phyloP scores from a whole-genome alignment of 805 yeast genomes.

The Priceomyces melissophilus region DNA sequence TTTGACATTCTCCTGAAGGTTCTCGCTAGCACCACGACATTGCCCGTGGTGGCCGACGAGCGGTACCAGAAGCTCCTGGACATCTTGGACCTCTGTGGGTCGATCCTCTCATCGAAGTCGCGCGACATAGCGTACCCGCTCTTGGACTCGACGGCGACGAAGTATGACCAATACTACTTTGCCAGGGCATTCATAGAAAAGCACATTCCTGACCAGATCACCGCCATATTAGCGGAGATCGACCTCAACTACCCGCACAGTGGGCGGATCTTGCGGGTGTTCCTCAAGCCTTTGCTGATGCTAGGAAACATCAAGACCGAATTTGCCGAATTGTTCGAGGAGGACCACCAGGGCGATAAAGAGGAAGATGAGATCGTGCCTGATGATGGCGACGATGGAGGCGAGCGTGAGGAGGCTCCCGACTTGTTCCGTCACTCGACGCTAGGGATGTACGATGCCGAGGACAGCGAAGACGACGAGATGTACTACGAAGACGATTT shows the following conservation, averaged over 20 bases:
- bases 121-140: slow-evolving; percentile 42
- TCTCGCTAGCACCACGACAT: slow-evolving; percentile 46
- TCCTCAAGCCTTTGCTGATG: slow-evolving; percentile 56
- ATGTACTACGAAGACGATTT: slow-evolving; percentile 36
- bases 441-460: slow-evolving; percentile 90
- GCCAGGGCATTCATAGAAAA: slow-evolving; percentile 68
- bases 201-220: slow-evolving; percentile 54
- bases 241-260: slow-evolving; percentile 75
- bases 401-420: slow-evolving; percentile 68
- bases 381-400: slow-evolving; percentile 47
- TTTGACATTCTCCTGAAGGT: slow-evolving; percentile 65
- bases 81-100: slow-evolving; percentile 47
- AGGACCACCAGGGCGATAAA: slow-evolving; percentile 48
- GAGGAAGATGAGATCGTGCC: slow-evolving; percentile 36
- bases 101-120: slow-evolving; percentile 41
- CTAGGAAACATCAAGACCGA: slow-evolving; percentile 56
- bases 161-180: slow-evolving; percentile 60
- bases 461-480: slow-evolving; percentile 62
- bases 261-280: slow-evolving; percentile 53
- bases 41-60: slow-evolving; percentile 29
- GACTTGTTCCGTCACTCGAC: slow-evolving; percentile 86
- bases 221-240: slow-evolving; percentile 57
- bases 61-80: slow-evolving; percentile 56
- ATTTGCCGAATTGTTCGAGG: slow-evolving; percentile 56
- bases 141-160: slow-evolving; percentile 45